Conservation (phyloP, 306 rosid genomes). For the Sindora glabra region DNA sequence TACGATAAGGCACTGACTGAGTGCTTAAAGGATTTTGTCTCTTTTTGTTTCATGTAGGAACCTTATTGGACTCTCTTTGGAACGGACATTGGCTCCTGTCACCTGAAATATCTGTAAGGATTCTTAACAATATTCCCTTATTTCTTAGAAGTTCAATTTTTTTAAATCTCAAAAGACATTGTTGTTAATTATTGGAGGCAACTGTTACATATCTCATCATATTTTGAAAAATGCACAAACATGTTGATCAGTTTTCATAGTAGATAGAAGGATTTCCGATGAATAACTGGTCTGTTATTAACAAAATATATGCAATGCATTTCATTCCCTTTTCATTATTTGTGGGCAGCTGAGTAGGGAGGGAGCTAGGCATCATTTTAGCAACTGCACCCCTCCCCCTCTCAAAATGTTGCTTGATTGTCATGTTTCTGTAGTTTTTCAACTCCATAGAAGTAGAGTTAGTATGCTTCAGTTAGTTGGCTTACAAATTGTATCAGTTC, state of each 20-base stretch:
- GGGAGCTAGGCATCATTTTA: too few relatives aligned
- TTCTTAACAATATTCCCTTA: background rate
- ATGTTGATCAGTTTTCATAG: too few relatives aligned
- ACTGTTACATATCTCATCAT: background rate
- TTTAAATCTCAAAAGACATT: too few relatives aligned
- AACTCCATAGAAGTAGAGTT: background rate
- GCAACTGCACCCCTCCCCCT: too few relatives aligned
- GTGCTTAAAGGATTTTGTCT: background rate
- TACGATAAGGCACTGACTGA: background rate
- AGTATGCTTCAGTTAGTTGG: background rate
- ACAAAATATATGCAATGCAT: too few relatives aligned
- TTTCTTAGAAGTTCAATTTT: background rate
- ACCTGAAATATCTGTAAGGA: slow-evolving; percentile 66
- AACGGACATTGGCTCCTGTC: slow-evolving; percentile 72
- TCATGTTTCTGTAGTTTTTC: background rate
- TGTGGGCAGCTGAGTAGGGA: too few relatives aligned
- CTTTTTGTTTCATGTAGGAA: slow-evolving; percentile 42
- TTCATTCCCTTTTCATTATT: too few relatives aligned
- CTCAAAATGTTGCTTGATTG: too few relatives aligned
- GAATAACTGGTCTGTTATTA: too few relatives aligned
- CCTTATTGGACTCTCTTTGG: slow-evolving; percentile 53
- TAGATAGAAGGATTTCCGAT: too few relatives aligned
- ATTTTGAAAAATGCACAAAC: too few relatives aligned
- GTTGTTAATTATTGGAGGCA: too few relatives aligned
- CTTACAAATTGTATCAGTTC: background rate